phyloP scores from a whole-genome alignment of 805 yeast species.

The Priceomyces haplophilus region DNA sequence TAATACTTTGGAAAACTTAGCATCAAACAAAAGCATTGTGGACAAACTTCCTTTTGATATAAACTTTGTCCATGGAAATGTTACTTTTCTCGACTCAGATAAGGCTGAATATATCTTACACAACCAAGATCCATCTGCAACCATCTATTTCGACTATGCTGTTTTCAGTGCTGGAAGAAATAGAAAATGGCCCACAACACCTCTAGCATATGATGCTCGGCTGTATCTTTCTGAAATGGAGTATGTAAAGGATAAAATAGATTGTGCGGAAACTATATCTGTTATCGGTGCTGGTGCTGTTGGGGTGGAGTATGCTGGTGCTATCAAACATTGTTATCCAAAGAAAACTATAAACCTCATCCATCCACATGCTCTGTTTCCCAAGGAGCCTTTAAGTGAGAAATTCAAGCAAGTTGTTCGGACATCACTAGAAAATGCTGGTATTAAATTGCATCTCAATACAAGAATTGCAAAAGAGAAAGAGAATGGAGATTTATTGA shows the following conservation, averaged over 20 bases:
- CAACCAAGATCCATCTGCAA: conserved; percentile 7
- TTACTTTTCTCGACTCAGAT: conserved; percentile 22
- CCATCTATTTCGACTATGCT: conserved; percentile 43
- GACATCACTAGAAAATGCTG: conserved; percentile 25
- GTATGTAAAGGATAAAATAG: conserved; percentile 27
- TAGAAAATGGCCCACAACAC: conserved; percentile 54
- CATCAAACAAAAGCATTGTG: background rate
- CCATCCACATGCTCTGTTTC: conserved; percentile 35
- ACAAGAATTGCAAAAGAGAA: conserved; percentile 29
- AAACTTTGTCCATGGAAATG: conserved; percentile 34
- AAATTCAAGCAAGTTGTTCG: conserved; percentile 26
- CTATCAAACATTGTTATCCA: conserved; percentile 31
- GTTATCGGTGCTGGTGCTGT: conserved; percentile 48
- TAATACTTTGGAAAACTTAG: conserved; percentile 13
- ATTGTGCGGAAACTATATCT: conserved; percentile 31
- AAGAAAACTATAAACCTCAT: conserved; percentile 33
- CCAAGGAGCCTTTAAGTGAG: conserved; percentile 35
- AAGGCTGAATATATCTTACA: conserved; percentile 26
- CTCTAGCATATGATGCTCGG: conserved; percentile 38
- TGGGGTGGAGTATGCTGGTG: conserved; percentile 43
- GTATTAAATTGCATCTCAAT: conserved; percentile 27
- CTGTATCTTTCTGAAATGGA: conserved; percentile 43
- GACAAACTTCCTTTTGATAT: conserved; percentile 17
- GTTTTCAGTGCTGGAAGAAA: conserved; percentile 50
- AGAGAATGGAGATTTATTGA: conserved; percentile 23